Conservation (phyloP, 129 eudicot genomes). For the Cynara cardunculus region DNA sequence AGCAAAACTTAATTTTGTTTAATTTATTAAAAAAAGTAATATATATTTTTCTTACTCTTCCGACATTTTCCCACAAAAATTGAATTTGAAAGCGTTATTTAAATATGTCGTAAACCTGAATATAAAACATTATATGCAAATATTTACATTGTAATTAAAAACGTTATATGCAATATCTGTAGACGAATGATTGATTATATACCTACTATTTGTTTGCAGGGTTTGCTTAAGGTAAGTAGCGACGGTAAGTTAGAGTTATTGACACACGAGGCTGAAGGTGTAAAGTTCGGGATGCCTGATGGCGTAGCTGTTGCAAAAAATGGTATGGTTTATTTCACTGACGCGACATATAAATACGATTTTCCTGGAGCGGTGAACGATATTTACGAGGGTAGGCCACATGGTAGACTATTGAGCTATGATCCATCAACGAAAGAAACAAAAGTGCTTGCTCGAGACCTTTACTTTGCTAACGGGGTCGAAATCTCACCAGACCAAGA, state of each 20-base stretch:
- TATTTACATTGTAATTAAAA: too few species aligned
- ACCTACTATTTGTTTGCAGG: conserved; percentile 27
- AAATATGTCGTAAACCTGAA: too few species aligned
- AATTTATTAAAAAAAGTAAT: too few species aligned
- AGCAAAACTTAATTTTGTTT: too few species aligned
- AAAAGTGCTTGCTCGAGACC: conserved; percentile 48
- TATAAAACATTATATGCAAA: too few species aligned
- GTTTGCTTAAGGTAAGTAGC: conserved; percentile 45
- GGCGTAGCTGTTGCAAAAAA: conserved; percentile 49
- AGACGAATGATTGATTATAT: too few species aligned
- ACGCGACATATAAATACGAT: conserved; percentile 49
- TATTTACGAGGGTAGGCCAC: conserved; percentile 50
- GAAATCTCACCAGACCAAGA: conserved; percentile 62
- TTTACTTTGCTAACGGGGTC: conserved; percentile 80
- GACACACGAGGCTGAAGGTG: conserved; percentile 63
- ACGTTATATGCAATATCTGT: too few species aligned
- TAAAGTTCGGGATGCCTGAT: conserved; percentile 49
- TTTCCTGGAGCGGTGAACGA: conserved; percentile 13
- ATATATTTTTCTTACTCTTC: too few species aligned
- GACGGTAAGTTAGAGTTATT: conserved; percentile 43
- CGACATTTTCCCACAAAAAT: too few species aligned
- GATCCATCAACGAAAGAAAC: conserved; percentile 58
- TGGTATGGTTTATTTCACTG: conserved; percentile 61
- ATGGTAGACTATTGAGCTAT: conserved; percentile 73
- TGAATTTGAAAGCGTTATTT: too few species aligned